Evolutionary conservation across 768 basidiomycete species (phyloP), one percentile per base, ranked within the genome.

Genomic region (Glaciozyma antarctica): DNA sequence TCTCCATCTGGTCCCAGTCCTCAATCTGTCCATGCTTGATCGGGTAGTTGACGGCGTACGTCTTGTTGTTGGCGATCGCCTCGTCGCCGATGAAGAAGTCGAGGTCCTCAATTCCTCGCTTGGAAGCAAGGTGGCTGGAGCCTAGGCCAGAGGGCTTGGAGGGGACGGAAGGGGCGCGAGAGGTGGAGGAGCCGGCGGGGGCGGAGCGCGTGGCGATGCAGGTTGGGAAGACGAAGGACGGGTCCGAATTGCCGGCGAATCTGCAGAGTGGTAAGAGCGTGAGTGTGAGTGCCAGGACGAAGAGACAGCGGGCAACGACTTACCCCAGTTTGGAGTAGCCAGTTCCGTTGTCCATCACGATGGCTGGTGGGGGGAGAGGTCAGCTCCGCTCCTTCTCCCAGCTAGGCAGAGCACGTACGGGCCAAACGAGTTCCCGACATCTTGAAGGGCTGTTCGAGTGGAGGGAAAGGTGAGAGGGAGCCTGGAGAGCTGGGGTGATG

Each of bases 31-130:
- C 49, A 75, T 98, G 95, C 61, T 89, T 83, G 75, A 98, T 97
- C 19, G 95, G 95, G 77, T 97, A 98, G 77, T 91, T 87, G 5
- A 99, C 83, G 28, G 88, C 86, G 78, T 98, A 99, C 0, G 94
- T 97, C 81, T 92, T 97, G 47, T 87, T 85, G 75, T 97, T 97
- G 22, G 90, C 90, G 22, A 98, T 81, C 0, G 95, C 95, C 77
- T 98, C 95, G 75, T 98, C 92, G 66, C 95, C 95, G 78, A 99
- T 99, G 82, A 88, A 95, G 82, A 98, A 99, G 80, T 99, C 94
- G 68, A 98, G 87, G 77, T 99, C 95, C 77, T 99, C 95, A 45
- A 98, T 87, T 16, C 95, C 95, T 62, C 95, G 86, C 78, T 97
- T 98, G 64, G 89, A 89, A 3, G 94, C 94, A 55, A 97, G 85